These are phyloP conservation scores for Helotiales sp. DNA, from an alignment of 2,329 filamentous ascomycete genomes.

Conservation along the genomic window DNA sequence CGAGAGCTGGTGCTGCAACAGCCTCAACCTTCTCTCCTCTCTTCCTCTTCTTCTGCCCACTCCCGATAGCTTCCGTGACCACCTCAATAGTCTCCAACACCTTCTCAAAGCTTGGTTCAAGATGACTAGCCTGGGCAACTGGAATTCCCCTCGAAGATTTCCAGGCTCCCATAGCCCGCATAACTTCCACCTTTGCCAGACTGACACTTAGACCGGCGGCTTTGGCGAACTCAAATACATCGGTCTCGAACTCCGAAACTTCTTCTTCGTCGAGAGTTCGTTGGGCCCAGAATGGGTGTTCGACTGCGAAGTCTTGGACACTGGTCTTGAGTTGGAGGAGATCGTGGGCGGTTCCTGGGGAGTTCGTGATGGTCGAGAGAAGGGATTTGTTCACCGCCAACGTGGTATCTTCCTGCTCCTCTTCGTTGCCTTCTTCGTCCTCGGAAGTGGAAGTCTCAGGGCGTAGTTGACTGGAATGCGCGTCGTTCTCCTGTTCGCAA, in stretches of 20 bases:
- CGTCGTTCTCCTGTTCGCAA: constrained; percentile 13
- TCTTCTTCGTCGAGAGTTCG: constrained; percentile 9
- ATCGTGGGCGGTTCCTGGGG: constrained; percentile 12
- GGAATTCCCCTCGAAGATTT: constrained; percentile 8
- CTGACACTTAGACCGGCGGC: constrained; percentile 18
- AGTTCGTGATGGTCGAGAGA: neutral
- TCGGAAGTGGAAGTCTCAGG: constrained; percentile 10
- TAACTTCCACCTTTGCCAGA: constrained; percentile 19
- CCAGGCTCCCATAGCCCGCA: constrained; percentile 17
- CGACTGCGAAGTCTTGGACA: constrained; percentile 20
- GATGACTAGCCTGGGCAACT: neutral
- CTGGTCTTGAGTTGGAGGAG: constrained; percentile 20
- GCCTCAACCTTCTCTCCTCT: neutral
- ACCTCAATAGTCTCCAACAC: constrained; percentile 3
- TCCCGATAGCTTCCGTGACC: neutral
- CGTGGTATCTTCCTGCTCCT: constrained; percentile 7
- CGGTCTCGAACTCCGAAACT: constrained; percentile 18
- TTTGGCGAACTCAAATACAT: constrained; percentile 25
- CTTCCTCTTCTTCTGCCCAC: constrained; percentile 18
- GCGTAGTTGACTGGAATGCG: constrained; percentile 31
- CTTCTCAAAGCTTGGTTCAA: neutral
- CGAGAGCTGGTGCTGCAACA: too few relatives aligned
- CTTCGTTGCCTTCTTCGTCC: constrained; percentile 11
- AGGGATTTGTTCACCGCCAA: neutral
- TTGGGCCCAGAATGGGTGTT: constrained; percentile 22